Evolutionary conservation across 2,329 filamentous ascomycete species (phyloP).

Genomic region (Diaporthe longicolla): DNA sequence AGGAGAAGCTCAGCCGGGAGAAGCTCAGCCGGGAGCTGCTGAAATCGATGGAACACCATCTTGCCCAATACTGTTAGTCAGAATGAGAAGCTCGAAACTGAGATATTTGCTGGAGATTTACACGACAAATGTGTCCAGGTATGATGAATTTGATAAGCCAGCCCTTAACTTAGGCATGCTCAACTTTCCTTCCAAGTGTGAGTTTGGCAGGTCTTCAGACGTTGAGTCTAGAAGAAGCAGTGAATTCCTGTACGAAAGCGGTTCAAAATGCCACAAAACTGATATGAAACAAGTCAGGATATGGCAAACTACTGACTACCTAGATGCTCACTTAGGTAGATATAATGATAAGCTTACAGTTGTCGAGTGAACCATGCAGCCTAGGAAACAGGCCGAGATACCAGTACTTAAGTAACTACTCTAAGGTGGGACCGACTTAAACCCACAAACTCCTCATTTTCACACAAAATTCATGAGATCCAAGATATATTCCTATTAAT

Average conservation of each 20-base stretch:
- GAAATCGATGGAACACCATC: slow-evolving; percentile 1
- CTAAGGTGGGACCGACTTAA: background rate
- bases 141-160: background rate
- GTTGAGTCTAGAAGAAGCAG: too few relatives aligned
- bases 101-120: background rate
- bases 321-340: background rate
- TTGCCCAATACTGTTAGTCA: background rate
- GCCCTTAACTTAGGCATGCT: too few relatives aligned
- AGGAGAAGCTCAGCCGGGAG: too few relatives aligned
- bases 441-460: background rate
- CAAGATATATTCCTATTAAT: too few relatives aligned
- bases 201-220: too few relatives aligned
- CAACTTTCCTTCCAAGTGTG: background rate
- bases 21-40: slow-evolving; percentile 7
- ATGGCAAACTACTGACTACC: background rate
- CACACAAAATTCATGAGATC: background rate
- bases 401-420: background rate
- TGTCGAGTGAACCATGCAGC: background rate
- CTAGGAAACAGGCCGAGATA: background rate
- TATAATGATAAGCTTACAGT: background rate
- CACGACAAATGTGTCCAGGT: background rate
- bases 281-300: background rate
- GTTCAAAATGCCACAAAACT: background rate
- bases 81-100: too few relatives aligned
- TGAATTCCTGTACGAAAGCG: too few relatives aligned